phyloP scores from a whole-genome alignment of 768 basidiomycete genomes.

The Kwoniella sp. region DNA sequence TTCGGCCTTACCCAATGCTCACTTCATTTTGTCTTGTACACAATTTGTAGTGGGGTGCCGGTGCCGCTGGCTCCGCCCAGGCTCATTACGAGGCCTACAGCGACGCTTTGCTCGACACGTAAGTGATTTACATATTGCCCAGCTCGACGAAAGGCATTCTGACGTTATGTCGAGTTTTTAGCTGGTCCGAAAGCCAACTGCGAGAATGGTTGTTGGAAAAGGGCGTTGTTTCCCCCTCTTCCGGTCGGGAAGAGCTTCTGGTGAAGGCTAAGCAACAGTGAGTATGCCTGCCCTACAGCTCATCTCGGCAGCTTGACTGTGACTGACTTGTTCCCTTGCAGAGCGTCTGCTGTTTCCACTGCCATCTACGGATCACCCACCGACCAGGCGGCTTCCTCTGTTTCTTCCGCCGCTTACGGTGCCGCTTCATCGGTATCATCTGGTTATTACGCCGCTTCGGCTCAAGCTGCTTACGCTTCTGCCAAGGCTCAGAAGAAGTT shows the following conservation, averaged over 20 bases:
- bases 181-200: conserved; percentile 80
- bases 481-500: conserved; percentile 55
- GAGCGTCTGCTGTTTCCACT: conserved; percentile 63
- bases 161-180: conserved; percentile 6
- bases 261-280: conserved; percentile 70
- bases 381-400: conserved; percentile 55
- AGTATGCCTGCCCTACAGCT: conserved; percentile 16
- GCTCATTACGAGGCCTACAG: conserved; percentile 59
- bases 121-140: conserved; percentile 9
- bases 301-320: too few relatives aligned
- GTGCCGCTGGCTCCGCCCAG: conserved; percentile 47
- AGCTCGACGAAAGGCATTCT: neutral
- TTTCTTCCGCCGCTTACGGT: conserved; percentile 43
- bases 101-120: conserved; percentile 67
- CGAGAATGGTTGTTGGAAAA: conserved; percentile 83
- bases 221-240: conserved; percentile 78
- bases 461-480: conserved; percentile 51
- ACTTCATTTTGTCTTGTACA: too few relatives aligned
- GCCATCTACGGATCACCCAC: conserved; percentile 60
- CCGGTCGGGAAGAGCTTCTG: conserved; percentile 76
- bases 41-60: conserved; percentile 45
- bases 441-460: conserved; percentile 37
- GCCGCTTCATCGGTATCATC: conserved; percentile 51
- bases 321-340: conserved; percentile 56
- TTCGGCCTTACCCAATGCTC: too few relatives aligned